Evolutionary conservation across 2,329 filamentous ascomycete species (phyloP), one percentile per base, ranked within the genome.

Genomic region (Xylaria sp.): DNA sequence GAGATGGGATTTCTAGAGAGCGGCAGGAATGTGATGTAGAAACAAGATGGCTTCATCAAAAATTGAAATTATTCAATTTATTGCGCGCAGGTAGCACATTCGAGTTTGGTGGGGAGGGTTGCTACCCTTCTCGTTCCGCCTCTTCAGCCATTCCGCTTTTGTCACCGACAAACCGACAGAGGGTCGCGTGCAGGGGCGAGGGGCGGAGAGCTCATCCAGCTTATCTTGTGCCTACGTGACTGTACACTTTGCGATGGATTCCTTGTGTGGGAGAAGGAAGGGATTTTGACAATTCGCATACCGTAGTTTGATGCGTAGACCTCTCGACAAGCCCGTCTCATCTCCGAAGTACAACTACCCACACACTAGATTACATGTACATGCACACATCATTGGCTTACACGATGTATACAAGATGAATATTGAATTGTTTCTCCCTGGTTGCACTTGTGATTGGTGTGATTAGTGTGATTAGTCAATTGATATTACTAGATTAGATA

Each of bases 51-150:
- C 33, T 53, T 45, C 42, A 43, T 49, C 46, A 60, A 47, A 60
- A 47, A 57, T 47, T 64, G 51, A 60, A 47, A 61, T 64, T 58
- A 51, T 61, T 61, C 57, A 57, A 57, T 60, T 61, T 64, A 64
- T 64, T 64, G 42, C 57, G 47, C 61, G 53, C 61, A 61, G 61
- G 52, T 61, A 49, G 52, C 45, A 63, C 57, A 60, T 64, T 61
- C 53, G 31, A 54, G 43, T 33, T n/a, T 28, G 25, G 62, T 60
- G 54, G 63, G n/a, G 56, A 52, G 50, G 46, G 15, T 28, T 42
- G 37, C 4, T 21, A 63, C 35, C 55, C 25, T 54, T 15, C 47
- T 49, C 42, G 58, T 60, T 63, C 59, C 55, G 53, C 33, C 14
- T 33, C 57, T 37, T 43, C 45, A 33, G 28, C 60, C 45, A 63